A percentile compares a stretch with the other conserved stretches of the same genome.
phyloP scores from a whole-genome alignment of 2,329 filamentous ascomycete genomes.

The Emmonsiellopsis sp. region DNA sequence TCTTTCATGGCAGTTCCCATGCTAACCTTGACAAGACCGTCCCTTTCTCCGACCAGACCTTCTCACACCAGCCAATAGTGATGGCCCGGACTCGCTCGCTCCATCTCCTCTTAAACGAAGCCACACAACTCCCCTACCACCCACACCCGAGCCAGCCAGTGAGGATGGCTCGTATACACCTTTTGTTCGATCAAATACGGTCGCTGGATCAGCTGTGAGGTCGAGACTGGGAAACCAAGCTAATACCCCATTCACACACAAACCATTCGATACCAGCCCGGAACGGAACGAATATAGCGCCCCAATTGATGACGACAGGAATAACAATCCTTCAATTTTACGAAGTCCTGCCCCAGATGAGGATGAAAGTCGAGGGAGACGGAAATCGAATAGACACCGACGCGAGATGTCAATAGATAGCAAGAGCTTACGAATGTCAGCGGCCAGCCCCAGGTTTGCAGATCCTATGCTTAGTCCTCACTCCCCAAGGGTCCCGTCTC shows the following conservation, averaged over 20 bases:
- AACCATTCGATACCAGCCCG: background rate
- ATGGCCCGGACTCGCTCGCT: constrained; percentile 53
- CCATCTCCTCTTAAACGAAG: constrained; percentile 42
- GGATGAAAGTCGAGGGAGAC: background rate
- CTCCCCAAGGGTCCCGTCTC: constrained; percentile 3
- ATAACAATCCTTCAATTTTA: background rate
- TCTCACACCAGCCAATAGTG: constrained; percentile 55
- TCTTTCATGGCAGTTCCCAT: background rate
- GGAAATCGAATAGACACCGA: constrained; percentile 8
- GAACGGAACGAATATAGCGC: background rate
- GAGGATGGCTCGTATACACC: constrained; percentile 46
- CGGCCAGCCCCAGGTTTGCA: constrained; percentile 9
- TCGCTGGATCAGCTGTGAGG: constrained; percentile 9
- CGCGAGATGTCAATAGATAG: constrained; percentile 13
- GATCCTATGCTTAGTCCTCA: constrained; percentile 4
- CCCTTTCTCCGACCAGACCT: constrained; percentile 43
- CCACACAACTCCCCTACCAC: constrained; percentile 31
- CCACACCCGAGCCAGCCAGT: constrained; percentile 38
- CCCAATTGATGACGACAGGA: background rate
- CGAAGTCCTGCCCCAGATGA: background rate
- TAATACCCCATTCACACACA: background rate
- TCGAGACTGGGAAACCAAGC: background rate
- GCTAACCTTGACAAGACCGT: constrained; percentile 21
- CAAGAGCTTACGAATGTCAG: constrained; percentile 10
- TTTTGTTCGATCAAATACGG: constrained; percentile 38